Base-by-base conservation (phyloP, 306 rosid species). In the Cicer bijugum region DNA sequence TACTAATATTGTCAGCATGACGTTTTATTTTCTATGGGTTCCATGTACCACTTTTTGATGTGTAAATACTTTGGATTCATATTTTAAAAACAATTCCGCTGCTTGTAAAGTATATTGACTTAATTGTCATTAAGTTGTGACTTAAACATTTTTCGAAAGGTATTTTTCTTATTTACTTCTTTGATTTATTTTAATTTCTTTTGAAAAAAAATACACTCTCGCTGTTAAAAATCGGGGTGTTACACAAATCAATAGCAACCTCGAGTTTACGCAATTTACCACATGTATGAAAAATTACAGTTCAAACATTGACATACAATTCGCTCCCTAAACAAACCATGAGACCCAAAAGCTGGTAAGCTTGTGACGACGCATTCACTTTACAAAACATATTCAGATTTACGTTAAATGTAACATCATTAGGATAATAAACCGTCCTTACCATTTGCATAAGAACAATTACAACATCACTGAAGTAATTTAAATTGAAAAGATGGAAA, bases 321-420 rank as follows among this genome's bases (percentile, higher is more conserved):
- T 81, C 4, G 5, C 72, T 46, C 43, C 92, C 96, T 6, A 75
- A 68, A 79, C 78, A 23, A 72, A 79, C 55, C 89, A 90, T 86
- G 56, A 83, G 43, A 56, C 87, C 90, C 74, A 88, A 14, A 48
- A 88, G 77, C 80, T 88, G 90, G 73, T 75, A 80, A 14, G 87
- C 89, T 56, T 81, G 78, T 20, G 7, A 74, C 12, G 83, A 43
- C 39, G 77, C 81, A 72, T 83, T 82, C 75, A 79, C 48, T 43
- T 82, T 86, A 75, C 90, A 86, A n/a, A 90, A 83, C 44, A 77
- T 72, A 71, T 83, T 79, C 78, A 90, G 51, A 72, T 88, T 73
- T 60, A 71, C 72, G 57, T 82, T 67, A 77, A 88, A 81, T 16
- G 84, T 79, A 66, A 62, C 64, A 69, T 67, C 44, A 52, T 78